These are phyloP conservation scores for Daldinia caldariorum DNA, from an alignment of 495 filamentous ascomycete genomes.

Conservation along the genomic window DNA sequence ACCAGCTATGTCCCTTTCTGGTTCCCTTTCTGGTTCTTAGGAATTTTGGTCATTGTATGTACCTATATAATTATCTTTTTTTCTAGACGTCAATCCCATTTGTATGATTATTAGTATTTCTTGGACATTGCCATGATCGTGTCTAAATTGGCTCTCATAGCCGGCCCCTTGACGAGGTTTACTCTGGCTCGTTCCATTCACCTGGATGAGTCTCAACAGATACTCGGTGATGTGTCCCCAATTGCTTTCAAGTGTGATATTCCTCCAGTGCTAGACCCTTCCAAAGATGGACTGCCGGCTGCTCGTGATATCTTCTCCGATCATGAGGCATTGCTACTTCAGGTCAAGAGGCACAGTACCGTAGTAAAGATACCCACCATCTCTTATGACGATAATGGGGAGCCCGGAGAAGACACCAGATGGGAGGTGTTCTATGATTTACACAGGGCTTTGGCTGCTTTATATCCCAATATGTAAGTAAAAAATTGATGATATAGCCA, in stretches of 20 bases:
- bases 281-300: conserved; percentile 47
- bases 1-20: neutral
- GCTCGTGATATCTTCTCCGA: conserved; percentile 47
- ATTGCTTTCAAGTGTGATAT: conserved; percentile 45
- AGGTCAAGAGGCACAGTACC: conserved; percentile 49
- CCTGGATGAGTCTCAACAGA: conserved; percentile 19
- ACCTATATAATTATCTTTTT: neutral
- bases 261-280: conserved; percentile 43
- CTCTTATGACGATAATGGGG: conserved; percentile 50
- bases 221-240: conserved; percentile 9
- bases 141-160: conserved; percentile 36
- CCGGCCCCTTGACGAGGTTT: conserved; percentile 24
- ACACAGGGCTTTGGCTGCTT: conserved; percentile 42
- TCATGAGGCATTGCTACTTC: conserved; percentile 46
- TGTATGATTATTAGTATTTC: neutral
- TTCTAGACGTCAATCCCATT: neutral
- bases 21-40: neutral
- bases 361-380: conserved; percentile 51
- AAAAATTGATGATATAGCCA: neutral
- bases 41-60: neutral
- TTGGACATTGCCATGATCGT: conserved; percentile 26
- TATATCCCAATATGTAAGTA: conserved; percentile 51
- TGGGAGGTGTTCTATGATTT: conserved; percentile 53
- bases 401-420: conserved; percentile 48
- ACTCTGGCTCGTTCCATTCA: conserved; percentile 29